Conservation (phyloP, 2,329 filamentous ascomycete species). For the Fusarium chuoi region DNA sequence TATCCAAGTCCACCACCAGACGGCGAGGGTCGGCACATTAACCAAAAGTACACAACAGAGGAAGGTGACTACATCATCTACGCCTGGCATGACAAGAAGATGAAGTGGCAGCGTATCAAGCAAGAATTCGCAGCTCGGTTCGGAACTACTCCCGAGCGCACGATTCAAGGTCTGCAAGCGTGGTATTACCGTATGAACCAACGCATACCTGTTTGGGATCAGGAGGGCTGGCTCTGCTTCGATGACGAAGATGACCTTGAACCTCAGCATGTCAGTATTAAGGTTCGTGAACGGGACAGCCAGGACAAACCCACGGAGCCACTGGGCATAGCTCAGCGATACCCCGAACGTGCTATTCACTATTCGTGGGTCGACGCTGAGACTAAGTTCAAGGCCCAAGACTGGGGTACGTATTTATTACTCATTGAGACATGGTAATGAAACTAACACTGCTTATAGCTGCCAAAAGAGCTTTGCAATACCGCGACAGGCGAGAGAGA, state of each 20-base stretch:
- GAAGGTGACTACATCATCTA: conserved; percentile 58
- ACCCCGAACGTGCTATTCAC: conserved; percentile 58
- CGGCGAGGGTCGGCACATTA: conserved; percentile 53
- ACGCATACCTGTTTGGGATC: conserved; percentile 53
- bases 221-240: conserved; percentile 54
- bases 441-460: conserved; percentile 44
- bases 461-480: conserved; percentile 50
- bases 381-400: conserved; percentile 51
- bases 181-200: conserved; percentile 59
- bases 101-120: conserved; percentile 55
- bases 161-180: conserved; percentile 54
- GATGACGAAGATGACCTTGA: conserved; percentile 53
- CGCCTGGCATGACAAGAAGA: conserved; percentile 56
- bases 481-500: conserved; percentile 51
- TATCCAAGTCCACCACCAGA: conserved; percentile 52
- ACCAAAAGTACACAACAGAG: conserved; percentile 57
- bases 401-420: conserved; percentile 53
- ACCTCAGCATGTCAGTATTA: conserved; percentile 52
- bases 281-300: conserved; percentile 52
- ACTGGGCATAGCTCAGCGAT: conserved; percentile 55
- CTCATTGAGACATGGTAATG: not conserved
- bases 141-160: conserved; percentile 51
- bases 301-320: conserved; percentile 52
- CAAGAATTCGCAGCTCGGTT: conserved; percentile 54
- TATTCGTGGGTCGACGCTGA: conserved; percentile 58